A percentile compares a stretch with the other conserved stretches of the same genome.
These are phyloP conservation scores for Solanum hybrid DNA, from an alignment of 305 asterid genomes.

Conservation along the genomic window DNA sequence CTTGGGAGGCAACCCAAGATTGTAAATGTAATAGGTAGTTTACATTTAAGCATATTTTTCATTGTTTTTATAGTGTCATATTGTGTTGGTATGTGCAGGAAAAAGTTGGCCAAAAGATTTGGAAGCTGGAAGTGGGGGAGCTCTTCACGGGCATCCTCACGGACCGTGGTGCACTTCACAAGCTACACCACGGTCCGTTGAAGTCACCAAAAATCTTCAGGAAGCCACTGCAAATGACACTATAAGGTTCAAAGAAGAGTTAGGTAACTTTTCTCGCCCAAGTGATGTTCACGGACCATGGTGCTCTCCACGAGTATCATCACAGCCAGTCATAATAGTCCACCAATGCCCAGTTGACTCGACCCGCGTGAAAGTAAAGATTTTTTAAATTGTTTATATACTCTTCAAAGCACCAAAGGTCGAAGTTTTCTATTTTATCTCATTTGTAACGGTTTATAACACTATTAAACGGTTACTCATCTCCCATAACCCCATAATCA, in stretches of 20 bases:
- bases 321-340: neutral
- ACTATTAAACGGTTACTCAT: neutral
- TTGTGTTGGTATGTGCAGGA: neutral
- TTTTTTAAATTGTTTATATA: no score
- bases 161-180: neutral
- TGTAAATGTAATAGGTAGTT: neutral
- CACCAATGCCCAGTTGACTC: neutral
- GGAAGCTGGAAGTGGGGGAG: neutral
- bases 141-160: neutral
- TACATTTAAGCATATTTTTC: neutral
- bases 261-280: neutral
- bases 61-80: neutral
- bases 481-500: neutral
- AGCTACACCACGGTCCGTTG: neutral
- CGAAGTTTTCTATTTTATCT: neutral
- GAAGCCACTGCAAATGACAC: neutral
- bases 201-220: neutral
- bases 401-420: neutral
- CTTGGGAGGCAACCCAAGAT: neutral
- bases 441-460: neutral
- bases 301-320: neutral
- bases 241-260: neutral
- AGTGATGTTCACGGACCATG: neutral
- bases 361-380: neutral
- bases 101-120: neutral